These are phyloP conservation scores for Scedosporium minutisporum DNA, from an alignment of 2,329 filamentous ascomycete species.

Conservation along the genomic window DNA sequence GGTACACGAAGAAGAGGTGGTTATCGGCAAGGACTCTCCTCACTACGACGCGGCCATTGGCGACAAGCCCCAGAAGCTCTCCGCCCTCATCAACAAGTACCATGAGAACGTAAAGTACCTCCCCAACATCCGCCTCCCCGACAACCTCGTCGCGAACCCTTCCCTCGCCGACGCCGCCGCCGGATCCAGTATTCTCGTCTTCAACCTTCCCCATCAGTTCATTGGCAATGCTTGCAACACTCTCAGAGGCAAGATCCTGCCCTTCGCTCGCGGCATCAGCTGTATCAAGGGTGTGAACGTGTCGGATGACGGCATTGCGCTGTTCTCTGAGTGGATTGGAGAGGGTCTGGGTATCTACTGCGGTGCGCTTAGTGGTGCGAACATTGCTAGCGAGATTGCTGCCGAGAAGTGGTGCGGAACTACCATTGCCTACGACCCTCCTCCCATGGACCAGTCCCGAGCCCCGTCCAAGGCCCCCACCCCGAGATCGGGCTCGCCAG, in stretches of 20 bases:
- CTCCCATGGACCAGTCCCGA: conserved; percentile 67
- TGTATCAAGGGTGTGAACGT: conserved; percentile 99
- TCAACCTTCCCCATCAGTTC: conserved; percentile 96
- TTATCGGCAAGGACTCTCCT: conserved; percentile 59
- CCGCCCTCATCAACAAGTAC: conserved; percentile 75
- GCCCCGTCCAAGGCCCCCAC: conserved; percentile 47
- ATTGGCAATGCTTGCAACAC: conserved; percentile 79
- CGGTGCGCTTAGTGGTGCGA: conserved; percentile 88
- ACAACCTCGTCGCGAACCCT: conserved; percentile 77
- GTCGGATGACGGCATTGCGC: conserved; percentile 69
- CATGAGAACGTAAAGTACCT: conserved; percentile 99
- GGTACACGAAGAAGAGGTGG: conserved; percentile 91
- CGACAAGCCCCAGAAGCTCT: conserved; percentile 73
- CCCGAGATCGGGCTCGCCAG: conserved; percentile 35
- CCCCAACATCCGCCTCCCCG: conserved; percentile 71
- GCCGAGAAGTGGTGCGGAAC: conserved; percentile 96
- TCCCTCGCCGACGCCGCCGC: conserved; percentile 71
- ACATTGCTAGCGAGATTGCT: conserved; percentile 92
- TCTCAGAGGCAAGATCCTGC: conserved; percentile 78
- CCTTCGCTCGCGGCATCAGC: conserved; percentile 85
- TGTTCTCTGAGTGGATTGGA: conserved; percentile 94
- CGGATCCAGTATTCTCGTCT: conserved; percentile 80
- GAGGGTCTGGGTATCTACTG: conserved; percentile 90
- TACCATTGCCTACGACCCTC: conserved; percentile 91
- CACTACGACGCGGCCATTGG: conserved; percentile 58